Evolutionary conservation across 257 asterid genomes (phyloP), one percentile per base, ranked within the genome.

Genomic region (Handroanthus guayacan): DNA sequence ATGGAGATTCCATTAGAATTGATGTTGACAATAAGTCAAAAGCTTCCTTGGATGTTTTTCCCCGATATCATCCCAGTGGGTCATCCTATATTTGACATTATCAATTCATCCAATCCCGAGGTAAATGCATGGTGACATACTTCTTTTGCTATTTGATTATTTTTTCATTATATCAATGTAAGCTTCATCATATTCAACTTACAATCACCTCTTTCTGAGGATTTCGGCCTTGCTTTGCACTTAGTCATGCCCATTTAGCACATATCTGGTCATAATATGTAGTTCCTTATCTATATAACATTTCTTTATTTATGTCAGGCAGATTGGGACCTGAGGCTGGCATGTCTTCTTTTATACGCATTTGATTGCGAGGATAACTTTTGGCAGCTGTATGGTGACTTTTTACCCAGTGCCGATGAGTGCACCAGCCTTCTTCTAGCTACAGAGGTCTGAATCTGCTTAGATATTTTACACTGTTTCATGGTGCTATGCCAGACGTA

Each of bases 1-100:
- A 95, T 95, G 99, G 99, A 92, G 86, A 91, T 95, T 77, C 99
- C 99, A 11, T 71, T 95, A 75, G 99, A 95, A 85, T 81, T 95
- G 87, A 95, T 95, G 99, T 83, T 95, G 82, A 91, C 99, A 17
- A 90, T 95, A 57, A 95, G 97, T 81, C 88, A 91, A 79, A 92
- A 88, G 88, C 90, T 87, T 71, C 99, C 99, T 5, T 95, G 99
- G 98, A 95, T 95, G 98, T 95, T 95, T 84, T 95, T 92, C 78
- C 99, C 99, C 1, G 98, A 95, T 84, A 91, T 86, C 78, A 82
- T 95, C 80, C 99, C 99, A 17, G 45, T 92, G 5, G 99, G 98
- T 64, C 98, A 95, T 86, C 99, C 99, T 78, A 89, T 95, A 79
- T 95, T 92, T 72, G 97, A 92, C 87, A 89, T 95, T 72, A 92